Evolutionary conservation across 2,329 filamentous ascomycete species (phyloP).

Genomic region (Cryoendolithus antarcticus): DNA sequence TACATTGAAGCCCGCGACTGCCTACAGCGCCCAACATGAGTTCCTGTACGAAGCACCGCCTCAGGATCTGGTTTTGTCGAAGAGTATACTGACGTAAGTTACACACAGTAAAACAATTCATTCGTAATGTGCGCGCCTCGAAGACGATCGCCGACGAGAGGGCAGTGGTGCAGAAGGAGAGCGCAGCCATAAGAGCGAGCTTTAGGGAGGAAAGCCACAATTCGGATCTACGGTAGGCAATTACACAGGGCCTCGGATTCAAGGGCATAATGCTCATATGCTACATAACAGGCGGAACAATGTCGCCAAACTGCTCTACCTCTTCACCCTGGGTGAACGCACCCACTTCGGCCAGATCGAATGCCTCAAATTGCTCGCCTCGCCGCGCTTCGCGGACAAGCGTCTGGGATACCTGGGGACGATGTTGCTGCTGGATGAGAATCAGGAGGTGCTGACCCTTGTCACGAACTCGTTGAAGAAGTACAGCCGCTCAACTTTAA

Average conservation of each 20-base stretch:
- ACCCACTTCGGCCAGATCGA: conserved; percentile 99
- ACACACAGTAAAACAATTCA: conserved; percentile 88
- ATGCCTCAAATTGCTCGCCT: conserved; percentile 93
- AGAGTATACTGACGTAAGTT: background rate
- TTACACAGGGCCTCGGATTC: conserved; percentile 9
- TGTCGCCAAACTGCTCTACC: conserved; percentile 93
- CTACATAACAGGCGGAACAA: conserved; percentile 68
- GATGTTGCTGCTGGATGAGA: conserved; percentile 91
- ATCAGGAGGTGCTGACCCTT: conserved; percentile 91
- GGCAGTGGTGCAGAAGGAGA: conserved; percentile 97
- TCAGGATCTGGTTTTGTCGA: no score
- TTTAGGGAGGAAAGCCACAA: conserved; percentile 96
- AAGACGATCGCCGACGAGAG: conserved; percentile 99
- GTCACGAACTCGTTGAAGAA: conserved; percentile 98
- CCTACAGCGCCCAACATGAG: no score
- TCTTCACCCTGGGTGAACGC: conserved; percentile 92
- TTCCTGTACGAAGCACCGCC: no score
- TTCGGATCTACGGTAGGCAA: conserved; percentile 66
- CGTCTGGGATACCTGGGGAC: conserved; percentile 89
- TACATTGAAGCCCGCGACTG: no score
- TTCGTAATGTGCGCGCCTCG: conserved; percentile 93
- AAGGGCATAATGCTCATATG: conserved; percentile 4
- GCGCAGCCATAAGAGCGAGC: conserved; percentile 90
- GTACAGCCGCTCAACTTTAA: conserved; percentile 37
- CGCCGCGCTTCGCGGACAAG: conserved; percentile 95